These are phyloP conservation scores for Ascoidea rubescens DNA, from an alignment of 805 yeast genomes.

Conservation along the genomic window DNA sequence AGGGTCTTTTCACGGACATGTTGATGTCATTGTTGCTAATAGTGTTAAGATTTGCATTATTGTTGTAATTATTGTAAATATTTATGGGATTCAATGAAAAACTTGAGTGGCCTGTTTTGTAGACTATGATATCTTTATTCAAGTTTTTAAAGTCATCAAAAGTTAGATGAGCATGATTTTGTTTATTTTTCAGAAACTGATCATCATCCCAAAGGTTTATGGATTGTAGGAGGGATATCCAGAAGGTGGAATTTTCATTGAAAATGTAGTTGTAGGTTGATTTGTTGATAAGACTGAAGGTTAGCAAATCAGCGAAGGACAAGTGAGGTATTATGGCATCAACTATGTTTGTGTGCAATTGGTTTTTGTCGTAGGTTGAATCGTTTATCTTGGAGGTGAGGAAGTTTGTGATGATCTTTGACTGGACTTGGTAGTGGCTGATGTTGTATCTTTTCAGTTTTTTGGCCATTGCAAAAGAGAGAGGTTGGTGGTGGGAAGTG, in stretches of 20 bases:
- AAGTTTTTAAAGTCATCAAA: constrained; percentile 3
- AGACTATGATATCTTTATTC: constrained; percentile 3
- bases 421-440: neutral
- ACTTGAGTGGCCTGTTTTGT: neutral
- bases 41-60: neutral
- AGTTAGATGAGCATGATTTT: constrained; percentile 1
- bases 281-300: constrained; percentile 6
- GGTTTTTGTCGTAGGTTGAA: neutral
- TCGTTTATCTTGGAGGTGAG: neutral
- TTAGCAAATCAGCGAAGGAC: constrained; percentile 5
- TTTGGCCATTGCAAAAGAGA: too few relatives aligned
- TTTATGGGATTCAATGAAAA: constrained; percentile 4
- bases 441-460: too few relatives aligned
- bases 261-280: constrained; percentile 8
- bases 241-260: constrained; percentile 2
- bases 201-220: constrained; percentile 3
- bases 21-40: neutral
- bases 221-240: constrained; percentile 4
- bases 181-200: constrained; percentile 1
- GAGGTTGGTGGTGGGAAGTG: too few relatives aligned
- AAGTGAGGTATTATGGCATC: constrained; percentile 6
- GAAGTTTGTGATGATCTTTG: neutral
- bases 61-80: constrained; percentile 2
- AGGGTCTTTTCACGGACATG: neutral
- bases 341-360: neutral